phyloP scores from a whole-genome alignment of 1,139 yeast species.

The Geotrichum reessii region DNA sequence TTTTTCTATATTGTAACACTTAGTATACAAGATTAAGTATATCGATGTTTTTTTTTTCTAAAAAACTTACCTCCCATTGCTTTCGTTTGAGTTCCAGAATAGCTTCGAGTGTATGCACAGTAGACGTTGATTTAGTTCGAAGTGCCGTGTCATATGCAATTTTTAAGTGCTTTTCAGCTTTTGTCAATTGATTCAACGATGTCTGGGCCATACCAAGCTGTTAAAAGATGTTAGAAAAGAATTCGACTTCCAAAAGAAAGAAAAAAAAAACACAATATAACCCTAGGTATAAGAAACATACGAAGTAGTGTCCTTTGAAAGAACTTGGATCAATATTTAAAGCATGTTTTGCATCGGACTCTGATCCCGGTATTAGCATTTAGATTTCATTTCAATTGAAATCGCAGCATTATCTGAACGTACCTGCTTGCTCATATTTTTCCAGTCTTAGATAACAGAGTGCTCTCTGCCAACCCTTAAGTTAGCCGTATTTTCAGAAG shows the following conservation, averaged over 20 bases:
- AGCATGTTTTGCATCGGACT: constrained; percentile 35
- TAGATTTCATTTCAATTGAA: constrained; percentile 16
- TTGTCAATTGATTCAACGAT: constrained; percentile 29
- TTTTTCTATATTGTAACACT: constrained; percentile 11
- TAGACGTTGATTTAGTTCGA: constrained; percentile 27
- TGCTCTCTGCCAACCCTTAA: constrained; percentile 24
- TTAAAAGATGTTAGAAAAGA: not conserved
- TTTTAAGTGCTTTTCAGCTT: constrained; percentile 33
- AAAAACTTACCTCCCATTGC: constrained; percentile 17
- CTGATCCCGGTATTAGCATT: not conserved
- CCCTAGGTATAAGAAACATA: constrained; percentile 11
- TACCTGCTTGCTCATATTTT: constrained; percentile 26
- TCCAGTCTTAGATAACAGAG: constrained; percentile 27
- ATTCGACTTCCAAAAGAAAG: not conserved
- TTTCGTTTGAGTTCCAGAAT: constrained; percentile 31
- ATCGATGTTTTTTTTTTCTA: not conserved
- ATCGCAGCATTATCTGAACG: not conserved
- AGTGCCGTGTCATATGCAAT: constrained; percentile 36
- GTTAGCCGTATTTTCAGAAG: not conserved
- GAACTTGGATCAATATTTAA: constrained; percentile 30
- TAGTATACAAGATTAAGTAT: not conserved
- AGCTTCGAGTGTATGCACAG: constrained; percentile 30
- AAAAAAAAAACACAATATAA: not conserved
- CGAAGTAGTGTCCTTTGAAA: constrained; percentile 33
- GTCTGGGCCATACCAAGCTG: constrained; percentile 31